These are phyloP conservation scores for Lactifluus pinguis DNA, from an alignment of 768 basidiomycete species.

Conservation along the genomic window DNA sequence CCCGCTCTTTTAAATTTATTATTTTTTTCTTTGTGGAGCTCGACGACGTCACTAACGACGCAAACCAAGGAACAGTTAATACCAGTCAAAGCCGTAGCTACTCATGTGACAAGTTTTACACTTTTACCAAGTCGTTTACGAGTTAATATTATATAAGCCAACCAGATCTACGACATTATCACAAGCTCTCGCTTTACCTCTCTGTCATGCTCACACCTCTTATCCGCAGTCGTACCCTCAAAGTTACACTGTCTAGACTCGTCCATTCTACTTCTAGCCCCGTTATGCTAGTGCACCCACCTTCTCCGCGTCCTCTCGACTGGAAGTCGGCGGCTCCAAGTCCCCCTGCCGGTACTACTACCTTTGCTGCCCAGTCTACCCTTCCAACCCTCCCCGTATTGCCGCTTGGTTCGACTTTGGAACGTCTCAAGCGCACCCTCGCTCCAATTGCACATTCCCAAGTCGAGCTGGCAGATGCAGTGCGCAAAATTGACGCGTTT, in stretches of 20 bases:
- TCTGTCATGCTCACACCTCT: background rate
- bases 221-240: background rate
- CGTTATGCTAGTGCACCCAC: constrained; percentile 8
- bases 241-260: background rate
- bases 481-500: constrained; percentile 62
- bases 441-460: constrained; percentile 62
- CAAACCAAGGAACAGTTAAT: too few species aligned
- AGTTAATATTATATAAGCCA: too few species aligned
- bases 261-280: background rate
- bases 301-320: constrained; percentile 35
- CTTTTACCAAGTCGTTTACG: too few species aligned
- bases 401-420: constrained; percentile 52
- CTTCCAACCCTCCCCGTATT: constrained; percentile 75
- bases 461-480: constrained; percentile 45
- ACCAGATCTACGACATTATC: background rate
- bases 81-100: too few species aligned
- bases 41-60: background rate
- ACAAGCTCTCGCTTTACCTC: background rate
- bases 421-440: constrained; percentile 59
- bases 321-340: constrained; percentile 71
- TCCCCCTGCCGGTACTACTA: constrained; percentile 38
- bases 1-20: background rate
- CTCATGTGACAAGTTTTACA: too few species aligned
- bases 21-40: background rate
- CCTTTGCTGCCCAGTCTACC: constrained; percentile 54